These are phyloP conservation scores for Mucor sp. DNA, from an alignment of 371 early-diverging fungal genomes.

Conservation along the genomic window DNA sequence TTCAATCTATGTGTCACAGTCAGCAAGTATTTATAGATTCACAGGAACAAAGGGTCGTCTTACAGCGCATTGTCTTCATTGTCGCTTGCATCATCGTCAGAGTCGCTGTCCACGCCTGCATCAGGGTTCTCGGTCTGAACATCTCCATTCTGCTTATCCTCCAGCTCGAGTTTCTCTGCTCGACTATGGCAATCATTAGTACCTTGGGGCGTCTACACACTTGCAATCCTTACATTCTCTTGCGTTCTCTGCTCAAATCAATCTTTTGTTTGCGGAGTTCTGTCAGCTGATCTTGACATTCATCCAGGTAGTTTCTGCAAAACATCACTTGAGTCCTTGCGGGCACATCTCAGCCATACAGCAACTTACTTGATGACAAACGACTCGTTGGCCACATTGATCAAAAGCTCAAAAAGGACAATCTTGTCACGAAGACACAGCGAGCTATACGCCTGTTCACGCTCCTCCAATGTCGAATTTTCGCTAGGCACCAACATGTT, in stretches of 20 bases:
- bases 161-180: constrained; percentile 40
- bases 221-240: constrained; percentile 36
- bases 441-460: constrained; percentile 44
- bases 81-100: constrained; percentile 33
- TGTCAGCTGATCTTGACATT: constrained; percentile 67
- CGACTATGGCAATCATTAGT: constrained; percentile 11
- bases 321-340: not conserved
- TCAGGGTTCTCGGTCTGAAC: constrained; percentile 8
- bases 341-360: no score
- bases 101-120: constrained; percentile 8
- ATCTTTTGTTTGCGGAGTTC: constrained; percentile 66
- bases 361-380: constrained; percentile 38
- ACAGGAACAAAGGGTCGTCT: not conserved
- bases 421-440: constrained; percentile 54
- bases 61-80: constrained; percentile 25
- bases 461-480: constrained; percentile 45
- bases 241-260: constrained; percentile 68
- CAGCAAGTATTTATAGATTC: not conserved
- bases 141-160: constrained; percentile 32
- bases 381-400: constrained; percentile 53
- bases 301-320: constrained; percentile 64
- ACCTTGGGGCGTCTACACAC: not conserved
- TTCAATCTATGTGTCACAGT: not conserved
- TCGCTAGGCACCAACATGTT: constrained; percentile 47
- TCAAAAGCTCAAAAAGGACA: constrained; percentile 49